A percentile compares a stretch with the other conserved stretches of the same genome.
phyloP scores from a whole-genome alignment of 257 asterid species.

The Ligustrum vulgare region DNA sequence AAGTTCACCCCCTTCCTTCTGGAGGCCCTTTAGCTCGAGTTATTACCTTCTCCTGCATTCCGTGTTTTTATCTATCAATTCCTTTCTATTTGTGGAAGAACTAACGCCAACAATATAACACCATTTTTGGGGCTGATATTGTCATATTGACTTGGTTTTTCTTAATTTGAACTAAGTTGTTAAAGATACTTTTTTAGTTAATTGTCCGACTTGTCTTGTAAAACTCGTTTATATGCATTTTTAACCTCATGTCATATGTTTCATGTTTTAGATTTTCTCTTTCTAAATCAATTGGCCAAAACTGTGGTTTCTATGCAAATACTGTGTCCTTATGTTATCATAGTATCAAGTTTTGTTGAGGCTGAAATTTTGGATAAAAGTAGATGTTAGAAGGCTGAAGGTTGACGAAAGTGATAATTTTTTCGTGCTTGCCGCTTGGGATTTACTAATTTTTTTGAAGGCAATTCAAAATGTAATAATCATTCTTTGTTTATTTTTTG shows the following conservation, averaged over 20 bases:
- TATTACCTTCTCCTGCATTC: neutral
- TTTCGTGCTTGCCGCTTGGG: neutral
- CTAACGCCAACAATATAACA: neutral
- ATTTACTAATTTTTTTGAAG: neutral
- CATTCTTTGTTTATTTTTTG: constrained; percentile 25
- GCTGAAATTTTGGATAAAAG: neutral
- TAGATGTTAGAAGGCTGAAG: neutral
- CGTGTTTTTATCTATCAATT: neutral
- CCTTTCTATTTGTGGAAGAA: neutral
- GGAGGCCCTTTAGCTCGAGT: neutral
- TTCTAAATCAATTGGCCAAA: neutral
- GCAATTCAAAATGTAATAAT: constrained; percentile 23
- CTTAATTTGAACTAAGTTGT: neutral
- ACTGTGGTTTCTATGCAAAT: neutral
- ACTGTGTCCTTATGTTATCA: neutral
- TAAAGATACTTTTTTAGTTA: neutral
- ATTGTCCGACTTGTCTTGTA: neutral
- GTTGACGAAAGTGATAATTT: neutral
- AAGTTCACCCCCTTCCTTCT: neutral
- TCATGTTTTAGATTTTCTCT: neutral
- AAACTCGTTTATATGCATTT: neutral
- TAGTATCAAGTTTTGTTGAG: neutral
- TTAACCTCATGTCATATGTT: neutral
- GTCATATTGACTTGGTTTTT: neutral
- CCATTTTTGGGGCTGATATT: neutral